Conservation (phyloP, 345 rosid species). For the Syzygium oleosum region DNA sequence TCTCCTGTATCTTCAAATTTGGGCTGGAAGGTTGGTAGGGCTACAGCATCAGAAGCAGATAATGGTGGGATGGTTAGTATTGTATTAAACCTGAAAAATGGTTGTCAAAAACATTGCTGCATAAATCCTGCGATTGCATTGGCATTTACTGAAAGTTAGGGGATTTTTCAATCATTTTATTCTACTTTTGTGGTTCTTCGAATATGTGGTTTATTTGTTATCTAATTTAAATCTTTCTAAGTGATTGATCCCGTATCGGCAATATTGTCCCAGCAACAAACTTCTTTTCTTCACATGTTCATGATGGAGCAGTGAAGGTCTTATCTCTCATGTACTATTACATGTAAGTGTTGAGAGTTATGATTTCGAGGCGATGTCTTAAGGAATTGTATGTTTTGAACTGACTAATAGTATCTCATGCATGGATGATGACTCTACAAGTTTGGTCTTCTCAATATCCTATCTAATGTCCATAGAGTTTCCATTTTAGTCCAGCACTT, state of each 20-base stretch:
- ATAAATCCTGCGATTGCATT: not conserved
- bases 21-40: constrained; percentile 72
- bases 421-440: too few species aligned
- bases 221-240: not conserved
- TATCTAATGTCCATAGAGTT: too few species aligned
- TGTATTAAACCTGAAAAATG: not conserved
- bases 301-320: too few species aligned
- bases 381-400: not conserved
- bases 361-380: not conserved
- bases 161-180: not conserved
- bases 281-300: too few species aligned
- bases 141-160: not conserved
- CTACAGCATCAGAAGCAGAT: constrained; percentile 58
- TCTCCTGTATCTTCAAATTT: constrained; percentile 77
- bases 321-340: too few species aligned
- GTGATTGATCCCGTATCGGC: too few species aligned
- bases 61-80: constrained; percentile 92
- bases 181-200: not conserved
- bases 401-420: not conserved
- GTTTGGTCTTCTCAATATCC: too few species aligned
- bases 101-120: not conserved
- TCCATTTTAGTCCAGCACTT: too few species aligned
- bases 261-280: too few species aligned
- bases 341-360: not conserved
- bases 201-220: not conserved